Evolutionary conservation across 371 early-diverging fungal species (phyloP).

Genomic region (Mucor mucedo): DNA sequence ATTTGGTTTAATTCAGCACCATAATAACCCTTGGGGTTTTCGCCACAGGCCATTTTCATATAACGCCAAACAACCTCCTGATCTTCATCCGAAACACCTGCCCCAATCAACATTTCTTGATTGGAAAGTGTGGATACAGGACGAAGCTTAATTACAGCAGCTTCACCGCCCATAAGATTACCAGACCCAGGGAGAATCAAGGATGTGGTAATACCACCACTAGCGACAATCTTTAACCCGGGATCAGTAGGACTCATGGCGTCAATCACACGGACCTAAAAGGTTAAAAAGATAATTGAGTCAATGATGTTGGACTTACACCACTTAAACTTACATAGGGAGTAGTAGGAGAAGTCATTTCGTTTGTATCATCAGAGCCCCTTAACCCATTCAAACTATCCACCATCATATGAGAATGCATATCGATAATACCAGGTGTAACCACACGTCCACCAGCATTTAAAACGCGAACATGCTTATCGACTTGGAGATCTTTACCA

Average conservation of each 20-base stretch:
- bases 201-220: slow-evolving; percentile 83
- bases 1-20: slow-evolving; percentile 36
- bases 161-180: slow-evolving; percentile 85
- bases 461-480: slow-evolving; percentile 47
- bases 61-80: slow-evolving; percentile 69
- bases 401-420: slow-evolving; percentile 78
- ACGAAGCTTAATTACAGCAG: slow-evolving; percentile 70
- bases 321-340: slow-evolving; percentile 53
- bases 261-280: slow-evolving; percentile 62
- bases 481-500: slow-evolving; percentile 40
- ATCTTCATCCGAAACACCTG: slow-evolving; percentile 53
- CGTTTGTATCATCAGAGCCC: slow-evolving; percentile 71
- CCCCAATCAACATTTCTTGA: slow-evolving; percentile 71
- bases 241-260: slow-evolving; percentile 70
- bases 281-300: background rate
- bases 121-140: slow-evolving; percentile 60
- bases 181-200: slow-evolving; percentile 81
- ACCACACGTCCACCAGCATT: slow-evolving; percentile 73
- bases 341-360: slow-evolving; percentile 67
- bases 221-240: slow-evolving; percentile 69
- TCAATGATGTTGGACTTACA: background rate
- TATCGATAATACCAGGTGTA: slow-evolving; percentile 84
- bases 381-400: slow-evolving; percentile 62
- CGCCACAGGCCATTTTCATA: slow-evolving; percentile 91
- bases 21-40: slow-evolving; percentile 73